A percentile compares a stretch with the other conserved stretches of the same genome.
These are phyloP conservation scores for Parafenestella ontariensis DNA, from an alignment of 2,329 filamentous ascomycete species.

Conservation along the genomic window DNA sequence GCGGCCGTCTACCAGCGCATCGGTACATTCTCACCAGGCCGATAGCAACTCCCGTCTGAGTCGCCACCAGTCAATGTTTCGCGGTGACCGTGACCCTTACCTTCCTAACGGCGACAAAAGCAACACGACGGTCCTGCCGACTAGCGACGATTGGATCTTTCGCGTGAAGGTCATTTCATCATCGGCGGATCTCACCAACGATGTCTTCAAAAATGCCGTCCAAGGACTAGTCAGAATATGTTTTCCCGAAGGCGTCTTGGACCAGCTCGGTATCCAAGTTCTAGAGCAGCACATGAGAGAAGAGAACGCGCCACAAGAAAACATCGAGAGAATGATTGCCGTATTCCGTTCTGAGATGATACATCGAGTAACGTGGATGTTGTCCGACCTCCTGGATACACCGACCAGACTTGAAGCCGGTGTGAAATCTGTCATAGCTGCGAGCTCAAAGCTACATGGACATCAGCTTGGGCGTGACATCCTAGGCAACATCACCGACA, in stretches of 20 bases:
- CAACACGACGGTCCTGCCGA: conserved; percentile 9
- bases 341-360: conserved; percentile 29
- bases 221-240: conserved; percentile 36
- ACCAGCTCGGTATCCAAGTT: conserved; percentile 28
- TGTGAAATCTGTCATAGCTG: conserved; percentile 14
- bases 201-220: conserved; percentile 31
- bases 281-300: conserved; percentile 32
- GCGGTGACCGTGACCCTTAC: conserved; percentile 4
- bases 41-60: neutral
- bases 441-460: conserved; percentile 17
- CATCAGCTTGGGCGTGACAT: conserved; percentile 4
- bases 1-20: neutral
- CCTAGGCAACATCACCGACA: neutral
- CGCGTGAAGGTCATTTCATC: conserved; percentile 31
- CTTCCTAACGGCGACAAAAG: neutral
- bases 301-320: conserved; percentile 12
- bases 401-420: conserved; percentile 16
- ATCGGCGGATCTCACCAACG: conserved; percentile 12
- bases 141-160: conserved; percentile 29
- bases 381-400: conserved; percentile 26
- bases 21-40: neutral
- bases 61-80: conserved; percentile 1
- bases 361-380: conserved; percentile 23
- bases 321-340: conserved; percentile 21
- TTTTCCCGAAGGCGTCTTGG: conserved; percentile 31